Percentiles rank a stretch among this genome's conserved stretches.
phyloP scores from a whole-genome alignment of 1,284 basidiomycete species.

The Sphagnurus paluster region DNA sequence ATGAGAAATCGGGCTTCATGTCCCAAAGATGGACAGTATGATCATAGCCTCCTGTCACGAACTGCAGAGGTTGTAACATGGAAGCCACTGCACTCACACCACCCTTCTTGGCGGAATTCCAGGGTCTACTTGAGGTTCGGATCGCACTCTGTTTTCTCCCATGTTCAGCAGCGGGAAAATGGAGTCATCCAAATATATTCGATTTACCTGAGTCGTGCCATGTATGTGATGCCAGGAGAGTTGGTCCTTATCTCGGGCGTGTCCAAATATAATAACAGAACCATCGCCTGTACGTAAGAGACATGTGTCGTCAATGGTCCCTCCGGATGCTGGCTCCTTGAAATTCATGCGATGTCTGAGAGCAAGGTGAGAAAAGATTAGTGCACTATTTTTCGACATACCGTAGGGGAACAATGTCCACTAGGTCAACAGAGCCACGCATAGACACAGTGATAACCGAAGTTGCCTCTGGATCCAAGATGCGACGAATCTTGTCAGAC shows the following conservation, averaged over 20 bases:
- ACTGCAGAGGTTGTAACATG: constrained; percentile 38
- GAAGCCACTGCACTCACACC: constrained; percentile 44
- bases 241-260: constrained; percentile 38
- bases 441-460: constrained; percentile 16
- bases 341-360: constrained; percentile 13
- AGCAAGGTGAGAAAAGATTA: constrained; percentile 1
- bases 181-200: not conserved
- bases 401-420: constrained; percentile 9
- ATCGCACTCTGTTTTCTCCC: constrained; percentile 4
- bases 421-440: constrained; percentile 15
- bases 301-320: constrained; percentile 44
- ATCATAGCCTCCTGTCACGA: constrained; percentile 53
- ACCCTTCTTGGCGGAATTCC: constrained; percentile 30
- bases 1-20: constrained; percentile 31
- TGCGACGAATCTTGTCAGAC: constrained; percentile 13
- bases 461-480: constrained; percentile 5
- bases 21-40: constrained; percentile 50
- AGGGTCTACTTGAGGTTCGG: constrained; percentile 26
- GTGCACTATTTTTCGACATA: not conserved
- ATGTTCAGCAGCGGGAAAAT: not conserved
- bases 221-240: constrained; percentile 27
- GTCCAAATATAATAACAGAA: constrained; percentile 35
- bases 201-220: constrained; percentile 24
- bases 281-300: constrained; percentile 29
- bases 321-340: constrained; percentile 17